These are phyloP conservation scores for Beta macrorhiza DNA, from an alignment of 179 eudicot species.

Conservation along the genomic window DNA sequence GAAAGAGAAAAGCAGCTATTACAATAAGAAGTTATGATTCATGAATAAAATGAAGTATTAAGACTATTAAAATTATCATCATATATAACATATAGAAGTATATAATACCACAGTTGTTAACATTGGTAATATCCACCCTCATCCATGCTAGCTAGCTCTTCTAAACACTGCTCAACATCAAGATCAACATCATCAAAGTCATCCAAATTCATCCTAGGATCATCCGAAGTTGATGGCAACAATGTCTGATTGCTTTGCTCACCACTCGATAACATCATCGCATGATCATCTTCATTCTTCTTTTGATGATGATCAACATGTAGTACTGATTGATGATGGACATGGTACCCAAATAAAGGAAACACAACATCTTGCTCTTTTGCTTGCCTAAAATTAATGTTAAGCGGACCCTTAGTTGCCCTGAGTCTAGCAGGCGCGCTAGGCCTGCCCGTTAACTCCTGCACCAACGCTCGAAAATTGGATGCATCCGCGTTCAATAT, in stretches of 20 bases:
- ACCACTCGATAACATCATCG: background rate
- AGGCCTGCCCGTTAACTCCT: slow-evolving; percentile 40
- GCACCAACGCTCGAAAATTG: slow-evolving; percentile 41
- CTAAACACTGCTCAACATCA: slow-evolving; percentile 21
- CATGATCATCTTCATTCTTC: background rate
- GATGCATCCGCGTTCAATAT: slow-evolving; percentile 35
- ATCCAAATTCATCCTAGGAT: background rate
- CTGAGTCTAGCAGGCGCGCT: slow-evolving; percentile 14
- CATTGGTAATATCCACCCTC: background rate
- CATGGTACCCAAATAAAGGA: background rate
- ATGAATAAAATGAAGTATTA: no score
- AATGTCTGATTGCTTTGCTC: slow-evolving; percentile 1
- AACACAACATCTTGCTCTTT: slow-evolving; percentile 10
- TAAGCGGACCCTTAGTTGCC: slow-evolving; percentile 21
- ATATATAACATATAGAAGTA: no score
- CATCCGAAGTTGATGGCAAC: background rate
- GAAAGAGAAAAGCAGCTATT: no score
- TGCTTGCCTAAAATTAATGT: slow-evolving; percentile 20
- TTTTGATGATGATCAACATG: background rate
- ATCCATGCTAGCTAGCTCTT: slow-evolving; percentile 20
- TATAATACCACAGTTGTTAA: background rate
- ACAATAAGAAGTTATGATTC: no score
- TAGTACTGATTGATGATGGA: background rate
- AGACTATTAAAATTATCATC: no score
- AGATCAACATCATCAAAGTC: slow-evolving; percentile 23